These are phyloP conservation scores for Tetracentron sinense DNA, from an alignment of 164 flowering plant species.

Conservation along the genomic window DNA sequence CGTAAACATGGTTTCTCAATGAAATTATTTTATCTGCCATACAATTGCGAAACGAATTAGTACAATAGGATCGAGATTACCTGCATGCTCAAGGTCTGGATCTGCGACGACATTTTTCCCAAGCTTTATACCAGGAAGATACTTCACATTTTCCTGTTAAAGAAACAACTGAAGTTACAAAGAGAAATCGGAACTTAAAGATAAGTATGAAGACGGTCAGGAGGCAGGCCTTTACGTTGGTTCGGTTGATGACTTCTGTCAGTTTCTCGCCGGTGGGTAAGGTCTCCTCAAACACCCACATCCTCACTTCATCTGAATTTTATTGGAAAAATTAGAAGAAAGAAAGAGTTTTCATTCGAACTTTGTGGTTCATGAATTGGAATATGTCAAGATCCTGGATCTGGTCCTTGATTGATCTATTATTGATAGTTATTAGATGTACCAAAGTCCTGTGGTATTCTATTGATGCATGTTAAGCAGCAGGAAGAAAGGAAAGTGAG, in stretches of 20 bases:
- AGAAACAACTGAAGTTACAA: too few relatives aligned
- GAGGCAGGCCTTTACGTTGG: conserved; percentile 60
- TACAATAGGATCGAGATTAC: conserved; percentile 24
- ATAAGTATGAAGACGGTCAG: too few relatives aligned
- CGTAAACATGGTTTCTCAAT: background rate
- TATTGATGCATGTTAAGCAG: background rate
- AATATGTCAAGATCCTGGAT: background rate
- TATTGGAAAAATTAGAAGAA: background rate
- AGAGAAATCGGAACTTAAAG: background rate
- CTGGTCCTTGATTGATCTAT: background rate
- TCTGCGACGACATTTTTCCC: conserved; percentile 94
- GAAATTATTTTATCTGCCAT: background rate
- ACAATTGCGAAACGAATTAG: background rate
- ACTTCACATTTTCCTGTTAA: conserved; percentile 83
- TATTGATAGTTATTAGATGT: too few relatives aligned
- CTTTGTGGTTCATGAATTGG: background rate
- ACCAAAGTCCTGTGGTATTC: background rate
- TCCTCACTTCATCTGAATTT: conserved; percentile 84
- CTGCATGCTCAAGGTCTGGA: conserved; percentile 86
- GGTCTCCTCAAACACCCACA: conserved; percentile 96
- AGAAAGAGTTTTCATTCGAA: too few relatives aligned
- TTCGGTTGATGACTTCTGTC: conserved; percentile 61
- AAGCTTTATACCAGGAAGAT: conserved; percentile 91
- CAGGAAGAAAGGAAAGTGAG: background rate
- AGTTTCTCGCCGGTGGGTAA: conserved; percentile 84